Evolutionary conservation across 1,284 basidiomycete species (phyloP).

Genomic region (Veloporphyrellus conicus): DNA sequence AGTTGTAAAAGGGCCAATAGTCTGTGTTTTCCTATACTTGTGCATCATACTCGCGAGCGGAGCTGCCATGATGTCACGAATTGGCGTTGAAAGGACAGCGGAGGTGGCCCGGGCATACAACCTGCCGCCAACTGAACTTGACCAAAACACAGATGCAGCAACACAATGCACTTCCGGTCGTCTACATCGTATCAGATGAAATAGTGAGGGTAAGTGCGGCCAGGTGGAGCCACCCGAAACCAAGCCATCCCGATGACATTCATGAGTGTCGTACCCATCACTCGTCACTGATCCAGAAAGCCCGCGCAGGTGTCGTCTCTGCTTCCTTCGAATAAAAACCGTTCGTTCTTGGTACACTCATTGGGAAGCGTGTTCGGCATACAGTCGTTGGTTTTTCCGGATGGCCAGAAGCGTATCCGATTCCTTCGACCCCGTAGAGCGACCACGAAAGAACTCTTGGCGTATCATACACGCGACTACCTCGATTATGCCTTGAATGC

Average conservation of each 20-base stretch:
- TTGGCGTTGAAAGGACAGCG: too few relatives aligned
- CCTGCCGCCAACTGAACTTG: neutral
- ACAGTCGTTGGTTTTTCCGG: conserved; percentile 34
- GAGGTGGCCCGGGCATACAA: too few relatives aligned
- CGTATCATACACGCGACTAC: conserved; percentile 57
- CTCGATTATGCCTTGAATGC: conserved; percentile 50
- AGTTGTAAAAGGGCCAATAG: too few relatives aligned
- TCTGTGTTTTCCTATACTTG: too few relatives aligned
- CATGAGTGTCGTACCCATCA: too few relatives aligned
- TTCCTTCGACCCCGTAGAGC: conserved; percentile 53
- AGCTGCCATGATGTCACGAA: too few relatives aligned
- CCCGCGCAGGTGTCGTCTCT: conserved; percentile 55
- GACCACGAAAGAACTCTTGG: conserved; percentile 46
- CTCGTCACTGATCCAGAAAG: conserved; percentile 5
- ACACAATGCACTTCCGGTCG: conserved; percentile 22
- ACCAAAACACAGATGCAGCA: conserved; percentile 9
- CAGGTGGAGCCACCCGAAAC: neutral
- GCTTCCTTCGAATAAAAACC: conserved; percentile 77
- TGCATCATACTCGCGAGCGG: too few relatives aligned
- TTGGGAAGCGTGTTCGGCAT: conserved; percentile 60
- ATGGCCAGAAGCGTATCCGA: conserved; percentile 34
- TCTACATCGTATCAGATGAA: conserved; percentile 57
- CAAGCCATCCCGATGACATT: too few relatives aligned
- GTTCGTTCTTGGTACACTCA: conserved; percentile 79
- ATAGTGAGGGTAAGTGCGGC: conserved; percentile 43